Evolutionary conservation across 257 asterid species (phyloP).

Genomic region (Solanum microdontum): DNA sequence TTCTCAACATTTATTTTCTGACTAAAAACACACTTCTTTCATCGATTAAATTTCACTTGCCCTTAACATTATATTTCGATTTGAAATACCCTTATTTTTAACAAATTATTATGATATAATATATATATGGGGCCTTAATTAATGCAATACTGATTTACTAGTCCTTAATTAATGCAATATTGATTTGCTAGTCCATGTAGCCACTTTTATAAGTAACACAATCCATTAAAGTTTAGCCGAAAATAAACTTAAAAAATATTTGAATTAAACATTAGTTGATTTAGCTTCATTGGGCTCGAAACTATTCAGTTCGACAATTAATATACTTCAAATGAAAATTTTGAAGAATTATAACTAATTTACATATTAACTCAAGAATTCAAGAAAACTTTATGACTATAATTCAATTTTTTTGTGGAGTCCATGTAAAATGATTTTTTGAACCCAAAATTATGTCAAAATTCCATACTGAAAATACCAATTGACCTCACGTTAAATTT

Average conservation of each 20-base stretch:
- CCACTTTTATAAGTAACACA: not conserved
- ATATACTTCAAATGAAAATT: not conserved
- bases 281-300: not conserved
- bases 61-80: not conserved
- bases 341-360: not conserved
- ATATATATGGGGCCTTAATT: not conserved
- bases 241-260: not conserved
- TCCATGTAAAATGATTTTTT: not conserved
- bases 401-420: not conserved
- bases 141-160: not conserved
- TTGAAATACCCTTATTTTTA: not conserved
- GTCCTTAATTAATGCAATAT: not conserved
- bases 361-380: not conserved
- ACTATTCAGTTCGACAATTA: not conserved
- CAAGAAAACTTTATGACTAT: not conserved
- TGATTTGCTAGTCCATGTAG: not conserved
- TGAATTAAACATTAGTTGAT: not conserved
- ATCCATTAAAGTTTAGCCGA: not conserved
- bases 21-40: not conserved
- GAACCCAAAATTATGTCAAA: not conserved
- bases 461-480: not conserved
- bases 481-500: not conserved
- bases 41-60: not conserved
- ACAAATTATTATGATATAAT: not conserved
- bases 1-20: not conserved